Percentiles rank a stretch among this genome's conserved stretches.
Evolutionary conservation across 1,284 basidiomycete genomes (phyloP).

Genomic region (Papiliotrema nemorosa): DNA sequence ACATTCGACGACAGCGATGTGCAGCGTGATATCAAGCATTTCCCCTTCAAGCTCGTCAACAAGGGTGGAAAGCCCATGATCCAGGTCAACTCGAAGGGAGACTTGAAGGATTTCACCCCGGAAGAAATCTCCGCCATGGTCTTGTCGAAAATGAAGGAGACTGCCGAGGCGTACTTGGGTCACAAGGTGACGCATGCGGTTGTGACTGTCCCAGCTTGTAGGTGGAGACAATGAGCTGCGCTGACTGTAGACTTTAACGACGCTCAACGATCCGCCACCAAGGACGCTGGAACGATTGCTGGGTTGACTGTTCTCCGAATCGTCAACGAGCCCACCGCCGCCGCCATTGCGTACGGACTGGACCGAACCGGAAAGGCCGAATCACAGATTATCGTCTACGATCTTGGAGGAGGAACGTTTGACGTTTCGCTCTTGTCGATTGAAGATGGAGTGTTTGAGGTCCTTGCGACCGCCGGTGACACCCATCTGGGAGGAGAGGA

Average conservation of each 20-base stretch:
- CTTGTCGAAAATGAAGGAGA: conserved; percentile 98
- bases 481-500: conserved; percentile 99
- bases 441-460: conserved; percentile 93
- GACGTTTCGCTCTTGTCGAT: conserved; percentile 97
- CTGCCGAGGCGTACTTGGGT: conserved; percentile 95
- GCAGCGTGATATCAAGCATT: conserved; percentile 79
- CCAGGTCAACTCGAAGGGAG: conserved; percentile 82
- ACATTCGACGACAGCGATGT: conserved; percentile 66
- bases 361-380: conserved; percentile 88
- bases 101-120: conserved; percentile 67
- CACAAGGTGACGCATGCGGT: conserved; percentile 96
- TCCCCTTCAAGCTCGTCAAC: conserved; percentile 84
- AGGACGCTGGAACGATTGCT: conserved; percentile 95
- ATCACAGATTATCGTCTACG: conserved; percentile 95
- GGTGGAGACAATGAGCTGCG: conserved; percentile 24
- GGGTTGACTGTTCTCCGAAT: conserved; percentile 95
- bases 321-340: conserved; percentile 98
- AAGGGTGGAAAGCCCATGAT: conserved; percentile 85
- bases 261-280: conserved; percentile 97
- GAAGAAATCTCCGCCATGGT: conserved; percentile 78
- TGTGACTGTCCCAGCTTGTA: conserved; percentile 90
- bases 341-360: conserved; percentile 92
- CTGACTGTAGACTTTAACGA: conserved; percentile 76
- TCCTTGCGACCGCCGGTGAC: conserved; percentile 96
- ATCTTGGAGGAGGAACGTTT: conserved; percentile 97